These are phyloP conservation scores for Colletotrichum sp. DNA, from an alignment of 2,329 filamentous ascomycete genomes.

Conservation along the genomic window DNA sequence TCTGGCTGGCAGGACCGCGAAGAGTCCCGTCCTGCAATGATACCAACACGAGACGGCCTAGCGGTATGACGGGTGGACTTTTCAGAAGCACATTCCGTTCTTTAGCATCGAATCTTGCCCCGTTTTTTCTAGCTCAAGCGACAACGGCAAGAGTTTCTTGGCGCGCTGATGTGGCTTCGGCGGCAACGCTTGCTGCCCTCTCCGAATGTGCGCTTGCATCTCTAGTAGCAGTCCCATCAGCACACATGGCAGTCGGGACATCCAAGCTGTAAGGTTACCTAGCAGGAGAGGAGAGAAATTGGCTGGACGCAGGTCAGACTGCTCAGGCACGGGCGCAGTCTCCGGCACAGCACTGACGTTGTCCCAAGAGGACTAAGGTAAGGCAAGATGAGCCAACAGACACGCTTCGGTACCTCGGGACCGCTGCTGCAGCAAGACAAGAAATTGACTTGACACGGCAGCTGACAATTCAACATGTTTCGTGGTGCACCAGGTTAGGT, in stretches of 20 bases:
- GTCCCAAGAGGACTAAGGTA: neutral
- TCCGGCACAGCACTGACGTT: constrained; percentile 13
- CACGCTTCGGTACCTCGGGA: neutral
- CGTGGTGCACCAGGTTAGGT: neutral
- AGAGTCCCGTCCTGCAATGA: neutral
- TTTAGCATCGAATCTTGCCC: constrained; percentile 3
- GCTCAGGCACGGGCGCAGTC: constrained; percentile 3
- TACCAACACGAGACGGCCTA: neutral
- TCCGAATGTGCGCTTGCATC: neutral
- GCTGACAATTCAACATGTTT: neutral
- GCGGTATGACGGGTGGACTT: constrained; percentile 6
- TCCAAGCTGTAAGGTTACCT: neutral
- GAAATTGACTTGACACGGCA: neutral
- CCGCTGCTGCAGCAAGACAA: neutral
- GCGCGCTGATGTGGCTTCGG: constrained; percentile 11
- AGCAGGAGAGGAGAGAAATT: neutral
- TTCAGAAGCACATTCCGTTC: constrained; percentile 1
- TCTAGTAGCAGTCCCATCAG: neutral
- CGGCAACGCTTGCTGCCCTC: neutral
- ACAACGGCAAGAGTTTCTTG: constrained; percentile 3
- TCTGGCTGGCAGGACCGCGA: neutral
- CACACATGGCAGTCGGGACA: constrained; percentile 4
- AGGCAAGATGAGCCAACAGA: neutral
- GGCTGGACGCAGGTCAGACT: neutral
- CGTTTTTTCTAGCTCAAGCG: neutral